Base-by-base conservation (phyloP, 139 green algal species). In the Micromonas pusilla region DNA sequence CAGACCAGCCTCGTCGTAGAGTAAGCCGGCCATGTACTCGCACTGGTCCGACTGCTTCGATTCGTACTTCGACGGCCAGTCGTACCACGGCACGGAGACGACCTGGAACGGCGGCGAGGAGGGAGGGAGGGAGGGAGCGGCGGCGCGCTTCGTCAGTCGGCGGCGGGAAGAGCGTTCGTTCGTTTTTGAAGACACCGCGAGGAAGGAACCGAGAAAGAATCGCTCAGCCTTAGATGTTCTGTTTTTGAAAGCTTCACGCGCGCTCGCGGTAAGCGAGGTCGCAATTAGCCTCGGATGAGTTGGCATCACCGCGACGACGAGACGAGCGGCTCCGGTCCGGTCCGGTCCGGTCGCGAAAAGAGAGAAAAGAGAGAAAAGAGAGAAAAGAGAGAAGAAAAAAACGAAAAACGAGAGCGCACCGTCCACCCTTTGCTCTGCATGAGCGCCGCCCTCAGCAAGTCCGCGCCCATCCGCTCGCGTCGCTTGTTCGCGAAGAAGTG, bases 401-500 rank as follows among this genome's bases (percentile, higher is more conserved):
- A 9, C 45, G 45, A 16, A 57, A 57, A 57, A 9, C 45, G 45
- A 16, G 45, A 57, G 16, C 45, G 9, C 45, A 57, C 45, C 9
- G 9, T 57, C 45, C 45, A 57, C 9, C 45, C 45, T 16, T 57
- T 57, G 45, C 5, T 9, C 62, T 20, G 9, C 16, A 68, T 9
- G 62, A 36, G 20, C 16, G 9, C 9, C 62, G 4, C n/a, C 16
- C 62, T 6, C 13, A 68, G 26, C 62, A 4, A 16, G 62, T 68
- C 62, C 62, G 62, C 13, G 20, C 62, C 62, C 62, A 68, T 30
- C 25, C 62, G 62, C 37, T n/a, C 34, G 30, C 33, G 1, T 9
- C 20, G 30, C 25, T 60, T 38, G 37, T 75, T 75, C 9, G n/a
- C 37, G 68, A 1, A 62, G 80, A 80, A 88, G 72, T 88, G 84